Evolutionary conservation across 2,329 filamentous ascomycete species (phyloP).

Genomic region (Arthroderma uncinatum): DNA sequence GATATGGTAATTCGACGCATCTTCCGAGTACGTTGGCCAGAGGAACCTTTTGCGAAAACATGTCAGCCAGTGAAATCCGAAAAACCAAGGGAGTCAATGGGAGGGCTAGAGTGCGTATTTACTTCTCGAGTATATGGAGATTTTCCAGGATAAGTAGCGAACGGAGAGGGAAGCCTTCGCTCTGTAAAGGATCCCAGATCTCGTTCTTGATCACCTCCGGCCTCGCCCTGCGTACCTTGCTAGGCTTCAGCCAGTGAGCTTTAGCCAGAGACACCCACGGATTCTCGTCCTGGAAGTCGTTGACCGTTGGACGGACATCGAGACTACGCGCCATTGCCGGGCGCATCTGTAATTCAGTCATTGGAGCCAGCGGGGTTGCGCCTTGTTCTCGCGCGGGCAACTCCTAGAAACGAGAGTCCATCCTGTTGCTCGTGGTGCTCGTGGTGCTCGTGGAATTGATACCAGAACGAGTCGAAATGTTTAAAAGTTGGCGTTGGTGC

Average conservation of each 20-base stretch:
- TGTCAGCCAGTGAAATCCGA: conserved; percentile 14
- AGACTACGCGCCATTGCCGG: conserved; percentile 49
- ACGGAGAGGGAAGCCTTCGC: conserved; percentile 64
- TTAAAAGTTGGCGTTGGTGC: neutral
- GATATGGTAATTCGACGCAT: conserved; percentile 84
- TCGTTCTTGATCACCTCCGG: conserved; percentile 70
- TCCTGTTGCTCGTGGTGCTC: neutral
- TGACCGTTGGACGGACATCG: conserved; percentile 33
- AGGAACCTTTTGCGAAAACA: conserved; percentile 48
- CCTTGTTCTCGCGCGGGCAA: neutral
- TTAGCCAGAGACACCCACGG: conserved; percentile 59
- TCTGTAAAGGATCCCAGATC: conserved; percentile 81
- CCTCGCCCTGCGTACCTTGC: conserved; percentile 65
- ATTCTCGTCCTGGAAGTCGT: conserved; percentile 32
- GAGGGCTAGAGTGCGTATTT: conserved; percentile 12
- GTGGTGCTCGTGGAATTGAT: neutral
- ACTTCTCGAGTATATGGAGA: conserved; percentile 79
- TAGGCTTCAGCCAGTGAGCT: conserved; percentile 68
- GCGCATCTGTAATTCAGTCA: conserved; percentile 26
- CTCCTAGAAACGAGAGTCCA: neutral
- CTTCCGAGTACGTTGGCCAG: conserved; percentile 84
- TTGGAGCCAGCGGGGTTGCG: neutral
- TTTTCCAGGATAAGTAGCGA: conserved; percentile 77
- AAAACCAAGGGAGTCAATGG: neutral
- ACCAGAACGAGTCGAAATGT: neutral